Evolutionary conservation across 2,329 filamentous ascomycete genomes (phyloP), one percentile per base, ranked within the genome.

Genomic region (Ophiosphaerella korrae): DNA sequence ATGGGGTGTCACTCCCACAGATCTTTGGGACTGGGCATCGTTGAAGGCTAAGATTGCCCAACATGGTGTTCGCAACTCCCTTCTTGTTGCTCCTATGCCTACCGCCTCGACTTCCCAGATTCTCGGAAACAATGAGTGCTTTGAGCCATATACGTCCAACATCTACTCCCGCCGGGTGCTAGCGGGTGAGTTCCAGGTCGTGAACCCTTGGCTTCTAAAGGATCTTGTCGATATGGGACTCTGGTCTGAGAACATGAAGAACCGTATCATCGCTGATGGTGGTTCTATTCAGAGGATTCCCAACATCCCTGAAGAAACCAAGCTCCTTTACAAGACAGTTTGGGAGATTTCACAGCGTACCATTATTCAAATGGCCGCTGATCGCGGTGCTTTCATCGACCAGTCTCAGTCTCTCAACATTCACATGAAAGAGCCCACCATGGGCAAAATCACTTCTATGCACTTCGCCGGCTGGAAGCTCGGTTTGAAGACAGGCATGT

Each of bases 201-300:
- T 99, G 75, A 99, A 99, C 82, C 94, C 94, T 45, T 99, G 94
- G 94, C 80, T 99, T 57, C 86, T 99, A 55, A 97, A 96, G 83
- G 94, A 99, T 69, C 86, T 99, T 26, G 94, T 99, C 63, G 94
- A 99, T 72, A 90, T 97, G 80, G 94, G 94, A 55, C 83, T 99
- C 38, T 99, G 94, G 94, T 97, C 93, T 41, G 93, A 99, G 78
- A 91, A 92, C 80, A 99, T 99, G 94, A 99, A 99, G 88, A 99
- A 99, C 83, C 92, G 94, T 67, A 99, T 99, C 82, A 99, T 99
- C 70, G 89, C 94, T 50, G 93, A 97, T 57, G 90, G 90, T 63
- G 94, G 94, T 62, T 97, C 93, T 16, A 89, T 99, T 48, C 94
- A 97, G 77, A 93, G 94, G 77, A 93, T 99, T 58, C 90, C 93